A percentile compares a stretch with the other conserved stretches of the same genome.
phyloP scores from a whole-genome alignment of 441 rosid genomes.

The Populus hybrid region DNA sequence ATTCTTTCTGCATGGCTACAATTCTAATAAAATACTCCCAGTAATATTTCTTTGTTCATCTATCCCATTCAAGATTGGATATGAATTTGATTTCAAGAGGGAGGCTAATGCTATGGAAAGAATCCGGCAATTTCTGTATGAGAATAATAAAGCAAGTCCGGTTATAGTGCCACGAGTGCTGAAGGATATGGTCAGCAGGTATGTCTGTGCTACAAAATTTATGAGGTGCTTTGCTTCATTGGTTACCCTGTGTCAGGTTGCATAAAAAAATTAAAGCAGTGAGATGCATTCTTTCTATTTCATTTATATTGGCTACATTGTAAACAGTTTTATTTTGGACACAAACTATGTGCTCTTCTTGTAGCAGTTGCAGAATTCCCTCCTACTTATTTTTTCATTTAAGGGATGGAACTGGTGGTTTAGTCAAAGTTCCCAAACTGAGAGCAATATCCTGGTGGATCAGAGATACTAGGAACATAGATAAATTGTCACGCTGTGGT shows the following conservation, averaged over 20 bases:
- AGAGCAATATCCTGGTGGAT: neutral
- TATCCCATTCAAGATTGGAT: constrained; percentile 66
- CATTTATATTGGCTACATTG: neutral
- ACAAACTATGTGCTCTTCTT: neutral
- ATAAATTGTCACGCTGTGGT: neutral
- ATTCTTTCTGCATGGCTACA: constrained; percentile 7
- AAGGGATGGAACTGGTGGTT: neutral
- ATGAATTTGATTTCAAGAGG: constrained; percentile 86
- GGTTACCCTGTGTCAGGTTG: constrained; percentile 1
- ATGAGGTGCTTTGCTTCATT: neutral
- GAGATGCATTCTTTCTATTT: neutral
- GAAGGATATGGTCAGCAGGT: constrained; percentile 76
- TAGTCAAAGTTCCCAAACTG: constrained; percentile 5
- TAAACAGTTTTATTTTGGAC: neutral
- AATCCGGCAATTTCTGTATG: constrained; percentile 61
- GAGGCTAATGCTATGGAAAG: constrained; percentile 90
- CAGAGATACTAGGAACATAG: neutral
- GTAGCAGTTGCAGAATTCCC: neutral
- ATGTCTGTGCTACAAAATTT: constrained; percentile 11
- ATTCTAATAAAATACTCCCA: constrained; percentile 7
- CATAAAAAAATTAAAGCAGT: neutral
- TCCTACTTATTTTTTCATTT: neutral
- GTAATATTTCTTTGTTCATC: constrained; percentile 7
- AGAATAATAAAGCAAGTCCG: constrained; percentile 76
- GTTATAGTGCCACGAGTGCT: constrained; percentile 72